Conservation (phyloP, 2,329 filamentous ascomycete genomes). For the Lecanicillium sp. region DNA sequence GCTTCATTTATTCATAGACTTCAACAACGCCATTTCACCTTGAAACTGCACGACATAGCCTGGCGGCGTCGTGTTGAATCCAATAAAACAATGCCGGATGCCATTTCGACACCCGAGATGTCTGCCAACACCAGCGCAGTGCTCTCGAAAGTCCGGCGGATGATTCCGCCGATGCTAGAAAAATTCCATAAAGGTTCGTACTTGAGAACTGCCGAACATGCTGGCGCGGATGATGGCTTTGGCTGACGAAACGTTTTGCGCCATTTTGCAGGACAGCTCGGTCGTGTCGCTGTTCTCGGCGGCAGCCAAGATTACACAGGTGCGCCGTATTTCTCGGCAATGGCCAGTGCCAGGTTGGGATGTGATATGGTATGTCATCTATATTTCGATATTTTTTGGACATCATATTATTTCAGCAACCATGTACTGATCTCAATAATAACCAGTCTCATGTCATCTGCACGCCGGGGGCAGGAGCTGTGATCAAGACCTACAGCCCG, state of each 20-base stretch:
- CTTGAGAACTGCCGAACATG: background rate
- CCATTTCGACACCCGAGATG: conserved; percentile 40
- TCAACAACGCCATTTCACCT: too few relatives aligned
- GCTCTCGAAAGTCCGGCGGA: conserved; percentile 73
- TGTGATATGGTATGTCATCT: conserved; percentile 69
- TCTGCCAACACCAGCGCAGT: conserved; percentile 67
- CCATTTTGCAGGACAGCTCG: conserved; percentile 70
- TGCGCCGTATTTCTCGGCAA: conserved; percentile 95
- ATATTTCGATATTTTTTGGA: background rate
- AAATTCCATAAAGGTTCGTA: conserved; percentile 84
- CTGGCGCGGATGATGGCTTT: background rate
- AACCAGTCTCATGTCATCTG: conserved; percentile 85
- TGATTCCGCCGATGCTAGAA: conserved; percentile 92
- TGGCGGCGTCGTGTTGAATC: too few relatives aligned
- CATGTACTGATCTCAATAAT: background rate
- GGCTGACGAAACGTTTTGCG: background rate
- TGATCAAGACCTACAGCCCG: conserved; percentile 96
- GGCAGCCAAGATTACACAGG: conserved; percentile 96
- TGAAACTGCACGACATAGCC: too few relatives aligned
- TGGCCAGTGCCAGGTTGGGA: conserved; percentile 86
- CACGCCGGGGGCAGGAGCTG: conserved; percentile 75
- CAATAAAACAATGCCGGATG: conserved; percentile 12
- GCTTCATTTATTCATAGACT: too few relatives aligned
- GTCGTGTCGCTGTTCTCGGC: conserved; percentile 87
- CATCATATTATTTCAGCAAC: background rate